Conservation (phyloP, 768 basidiomycete genomes). For the Chalciporus pseudorubinellus region DNA sequence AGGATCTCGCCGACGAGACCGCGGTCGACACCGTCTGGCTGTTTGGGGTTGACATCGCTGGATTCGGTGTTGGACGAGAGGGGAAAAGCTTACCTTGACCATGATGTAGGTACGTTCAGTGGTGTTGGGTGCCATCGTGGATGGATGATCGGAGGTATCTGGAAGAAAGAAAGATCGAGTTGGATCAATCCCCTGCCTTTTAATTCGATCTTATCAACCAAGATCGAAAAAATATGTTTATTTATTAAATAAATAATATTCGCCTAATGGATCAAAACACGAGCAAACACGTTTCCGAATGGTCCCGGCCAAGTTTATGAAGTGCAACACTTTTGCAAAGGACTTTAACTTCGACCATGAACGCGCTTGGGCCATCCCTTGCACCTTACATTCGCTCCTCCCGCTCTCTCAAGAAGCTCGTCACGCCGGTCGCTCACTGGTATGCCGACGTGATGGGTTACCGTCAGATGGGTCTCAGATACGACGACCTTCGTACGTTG, state of each 20-base stretch:
- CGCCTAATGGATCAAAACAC: constrained; percentile 35
- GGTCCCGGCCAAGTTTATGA: constrained; percentile 14
- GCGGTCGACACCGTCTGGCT: constrained; percentile 99
- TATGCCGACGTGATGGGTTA: constrained; percentile 82
- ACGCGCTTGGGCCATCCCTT: constrained; percentile 66
- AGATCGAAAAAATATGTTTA: too few species aligned
- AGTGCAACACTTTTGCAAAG: constrained; percentile 30
- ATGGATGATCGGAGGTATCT: constrained; percentile 26
- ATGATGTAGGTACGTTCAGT: constrained; percentile 97
- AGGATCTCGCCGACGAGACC: constrained; percentile 95
- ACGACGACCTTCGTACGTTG: constrained; percentile 89
- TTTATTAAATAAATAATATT: too few species aligned
- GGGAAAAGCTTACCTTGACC: constrained; percentile 74
- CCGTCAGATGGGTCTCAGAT: constrained; percentile 83
- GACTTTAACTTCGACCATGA: constrained; percentile 18
- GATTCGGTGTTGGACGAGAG: too few species aligned
- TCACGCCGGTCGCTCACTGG: constrained; percentile 80
- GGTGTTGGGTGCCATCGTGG: constrained; percentile 45
- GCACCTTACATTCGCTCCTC: constrained; percentile 74
- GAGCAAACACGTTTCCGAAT: constrained; percentile 38
- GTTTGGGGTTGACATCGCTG: constrained; percentile 3
- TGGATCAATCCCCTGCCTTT: background rate
- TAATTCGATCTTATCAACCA: constrained; percentile 33
- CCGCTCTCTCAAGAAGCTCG: constrained; percentile 59
- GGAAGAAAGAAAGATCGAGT: constrained; percentile 24